A percentile compares a stretch with the other conserved stretches of the same genome.
phyloP scores from a whole-genome alignment of 2,329 filamentous ascomycete species.

The Epichloe uncinata region DNA sequence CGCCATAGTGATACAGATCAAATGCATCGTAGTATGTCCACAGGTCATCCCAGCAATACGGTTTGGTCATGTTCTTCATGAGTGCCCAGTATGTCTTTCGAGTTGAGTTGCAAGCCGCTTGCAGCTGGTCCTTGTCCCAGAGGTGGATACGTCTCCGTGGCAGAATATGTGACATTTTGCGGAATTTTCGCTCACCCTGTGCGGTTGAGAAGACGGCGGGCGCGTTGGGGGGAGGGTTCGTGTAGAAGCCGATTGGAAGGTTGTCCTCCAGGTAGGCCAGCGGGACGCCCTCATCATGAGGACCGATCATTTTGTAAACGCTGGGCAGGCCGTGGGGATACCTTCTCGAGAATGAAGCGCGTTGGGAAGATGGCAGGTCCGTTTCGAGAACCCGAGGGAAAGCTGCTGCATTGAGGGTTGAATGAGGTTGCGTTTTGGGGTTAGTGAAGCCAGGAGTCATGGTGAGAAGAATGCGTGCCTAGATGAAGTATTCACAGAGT shows the following conservation, averaged over 20 bases:
- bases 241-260: conserved; percentile 25
- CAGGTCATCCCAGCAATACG: conserved; percentile 25
- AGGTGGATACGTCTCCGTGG: conserved; percentile 18
- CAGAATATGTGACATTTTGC: conserved; percentile 15
- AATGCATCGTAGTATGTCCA: conserved; percentile 34
- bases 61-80: conserved; percentile 21
- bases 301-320: conserved; percentile 20
- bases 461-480: not conserved
- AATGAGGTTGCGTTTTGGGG: not conserved
- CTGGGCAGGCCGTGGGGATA: conserved; percentile 24
- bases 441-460: not conserved
- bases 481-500: not conserved
- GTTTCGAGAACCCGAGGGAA: conserved; percentile 12
- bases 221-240: conserved; percentile 15
- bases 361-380: conserved; percentile 12
- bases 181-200: conserved; percentile 17
- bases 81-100: conserved; percentile 22
- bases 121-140: conserved; percentile 27
- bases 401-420: conserved; percentile 1
- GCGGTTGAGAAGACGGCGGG: conserved; percentile 27
- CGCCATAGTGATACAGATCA: conserved; percentile 34
- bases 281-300: conserved; percentile 12
- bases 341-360: conserved; percentile 15
- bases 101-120: conserved; percentile 24
- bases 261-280: conserved; percentile 23